A percentile compares a stretch with the other conserved stretches of the same genome.
Evolutionary conservation across 2,329 filamentous ascomycete species (phyloP).

Genomic region (Ustilaginoidea virens): DNA sequence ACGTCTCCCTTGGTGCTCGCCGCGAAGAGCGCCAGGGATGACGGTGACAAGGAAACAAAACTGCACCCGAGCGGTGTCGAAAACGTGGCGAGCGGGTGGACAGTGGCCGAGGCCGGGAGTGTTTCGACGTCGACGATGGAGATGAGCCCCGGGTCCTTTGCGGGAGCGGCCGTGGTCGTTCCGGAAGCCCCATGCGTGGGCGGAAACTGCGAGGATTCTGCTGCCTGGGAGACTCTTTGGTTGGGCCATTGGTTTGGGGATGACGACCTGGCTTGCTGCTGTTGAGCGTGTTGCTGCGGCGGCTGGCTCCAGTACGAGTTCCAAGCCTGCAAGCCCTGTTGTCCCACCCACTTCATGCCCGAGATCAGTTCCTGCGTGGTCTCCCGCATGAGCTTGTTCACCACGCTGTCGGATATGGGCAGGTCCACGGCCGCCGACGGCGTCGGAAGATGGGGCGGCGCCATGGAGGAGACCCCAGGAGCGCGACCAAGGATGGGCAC

Average conservation of each 20-base stretch:
- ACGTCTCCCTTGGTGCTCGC: conserved; percentile 74
- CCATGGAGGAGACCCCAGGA: conserved; percentile 41
- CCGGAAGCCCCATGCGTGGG: conserved; percentile 48
- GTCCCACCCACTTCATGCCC: conserved; percentile 59
- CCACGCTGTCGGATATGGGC: conserved; percentile 54
- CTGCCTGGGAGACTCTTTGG: conserved; percentile 28
- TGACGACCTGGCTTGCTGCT: conserved; percentile 30
- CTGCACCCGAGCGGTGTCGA: conserved; percentile 60
- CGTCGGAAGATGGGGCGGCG: conserved; percentile 53
- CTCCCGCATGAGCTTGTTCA: conserved; percentile 65
- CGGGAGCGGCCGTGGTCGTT: conserved; percentile 36
- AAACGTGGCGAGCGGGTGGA: conserved; percentile 56
- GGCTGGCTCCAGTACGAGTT: conserved; percentile 64
- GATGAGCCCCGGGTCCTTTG: conserved; percentile 56
- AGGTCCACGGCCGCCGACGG: conserved; percentile 55
- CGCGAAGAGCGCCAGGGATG: conserved; percentile 59
- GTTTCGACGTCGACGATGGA: conserved; percentile 58
- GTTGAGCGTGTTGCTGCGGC: conserved; percentile 22
- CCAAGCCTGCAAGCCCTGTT: conserved; percentile 63
- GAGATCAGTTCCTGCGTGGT: conserved; percentile 66
- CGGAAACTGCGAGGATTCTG: conserved; percentile 45
- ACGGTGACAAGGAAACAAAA: conserved; percentile 64
- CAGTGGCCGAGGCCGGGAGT: conserved; percentile 34
- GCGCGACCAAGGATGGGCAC: conserved; percentile 38
- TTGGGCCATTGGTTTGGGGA: conserved; percentile 32